Percentiles rank a stretch among this genome's conserved stretches.
These are phyloP conservation scores for Microsporum audouinii DNA, from an alignment of 2,329 filamentous ascomycete genomes.

Conservation along the genomic window DNA sequence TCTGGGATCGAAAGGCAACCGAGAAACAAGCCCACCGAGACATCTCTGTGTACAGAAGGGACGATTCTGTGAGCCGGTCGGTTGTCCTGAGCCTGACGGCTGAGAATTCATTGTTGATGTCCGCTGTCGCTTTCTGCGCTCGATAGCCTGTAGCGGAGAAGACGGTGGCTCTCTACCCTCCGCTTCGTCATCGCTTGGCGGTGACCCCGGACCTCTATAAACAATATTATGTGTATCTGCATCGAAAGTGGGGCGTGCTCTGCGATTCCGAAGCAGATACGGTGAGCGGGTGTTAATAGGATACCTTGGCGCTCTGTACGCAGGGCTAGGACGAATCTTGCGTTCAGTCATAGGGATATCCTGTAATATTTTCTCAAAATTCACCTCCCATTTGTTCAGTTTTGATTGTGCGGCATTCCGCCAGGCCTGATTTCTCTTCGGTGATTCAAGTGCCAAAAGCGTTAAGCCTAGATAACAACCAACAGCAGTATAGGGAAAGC, in stretches of 20 bases:
- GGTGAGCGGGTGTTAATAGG: background rate
- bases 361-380: background rate
- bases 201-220: background rate
- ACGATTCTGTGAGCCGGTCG: background rate
- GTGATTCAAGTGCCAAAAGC: slow-evolving; percentile 3
- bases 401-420: background rate
- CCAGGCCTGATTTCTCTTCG: slow-evolving; percentile 2
- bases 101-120: background rate
- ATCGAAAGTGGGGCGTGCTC: background rate
- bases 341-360: background rate
- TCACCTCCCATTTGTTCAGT: slow-evolving; percentile 3
- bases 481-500: slow-evolving; percentile 3
- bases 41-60: slow-evolving; percentile 6
- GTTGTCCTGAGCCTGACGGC: background rate
- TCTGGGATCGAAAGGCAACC: background rate
- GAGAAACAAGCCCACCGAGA: slow-evolving; percentile 11
- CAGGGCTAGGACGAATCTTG: background rate
- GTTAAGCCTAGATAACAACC: slow-evolving; percentile 2
- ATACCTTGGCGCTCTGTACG: background rate
- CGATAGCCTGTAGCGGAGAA: background rate
- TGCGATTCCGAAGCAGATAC: slow-evolving; percentile 3
- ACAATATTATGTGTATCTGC: background rate
- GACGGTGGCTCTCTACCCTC: background rate
- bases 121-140: background rate
- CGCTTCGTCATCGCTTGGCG: background rate